These are phyloP conservation scores for Lipomyces yamadae DNA, from an alignment of 805 yeast genomes.

Conservation along the genomic window DNA sequence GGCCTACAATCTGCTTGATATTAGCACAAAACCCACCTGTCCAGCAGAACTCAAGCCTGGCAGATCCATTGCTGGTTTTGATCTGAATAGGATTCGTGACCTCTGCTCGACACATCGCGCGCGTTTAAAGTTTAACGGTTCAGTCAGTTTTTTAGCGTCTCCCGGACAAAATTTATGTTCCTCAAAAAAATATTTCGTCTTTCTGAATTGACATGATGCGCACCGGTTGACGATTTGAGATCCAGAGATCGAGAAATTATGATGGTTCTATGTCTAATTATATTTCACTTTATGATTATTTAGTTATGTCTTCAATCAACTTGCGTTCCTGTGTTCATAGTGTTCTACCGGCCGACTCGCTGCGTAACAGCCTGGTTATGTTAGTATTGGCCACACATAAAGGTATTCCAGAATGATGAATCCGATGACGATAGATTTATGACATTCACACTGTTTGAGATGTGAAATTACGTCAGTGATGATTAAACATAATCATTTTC, in stretches of 20 bases:
- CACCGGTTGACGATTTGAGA: too few species aligned
- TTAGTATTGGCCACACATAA: neutral
- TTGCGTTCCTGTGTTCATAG: too few species aligned
- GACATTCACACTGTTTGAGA: conserved; percentile 21
- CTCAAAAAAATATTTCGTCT: too few species aligned
- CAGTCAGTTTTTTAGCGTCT: too few species aligned
- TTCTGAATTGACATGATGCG: too few species aligned
- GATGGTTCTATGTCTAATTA: too few species aligned
- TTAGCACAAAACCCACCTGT: neutral
- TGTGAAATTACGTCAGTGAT: conserved; percentile 14
- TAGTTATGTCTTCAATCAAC: too few species aligned
- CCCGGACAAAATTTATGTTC: too few species aligned
- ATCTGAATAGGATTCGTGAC: neutral
- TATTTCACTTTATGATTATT: neutral
- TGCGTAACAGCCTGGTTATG: neutral
- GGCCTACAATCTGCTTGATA: neutral
- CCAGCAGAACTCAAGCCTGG: conserved; percentile 12
- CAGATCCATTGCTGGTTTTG: conserved; percentile 11
- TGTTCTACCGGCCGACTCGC: too few species aligned
- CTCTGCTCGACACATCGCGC: neutral
- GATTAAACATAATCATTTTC: conserved; percentile 24
- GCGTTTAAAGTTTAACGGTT: neutral
- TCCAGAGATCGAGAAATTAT: too few species aligned
- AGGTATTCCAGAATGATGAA: neutral
- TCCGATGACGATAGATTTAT: conserved; percentile 26